Percentiles rank a stretch among this genome's conserved stretches.
Conservation (phyloP, 352 stramenopile species). For the Thraustochytrium striatum region DNA sequence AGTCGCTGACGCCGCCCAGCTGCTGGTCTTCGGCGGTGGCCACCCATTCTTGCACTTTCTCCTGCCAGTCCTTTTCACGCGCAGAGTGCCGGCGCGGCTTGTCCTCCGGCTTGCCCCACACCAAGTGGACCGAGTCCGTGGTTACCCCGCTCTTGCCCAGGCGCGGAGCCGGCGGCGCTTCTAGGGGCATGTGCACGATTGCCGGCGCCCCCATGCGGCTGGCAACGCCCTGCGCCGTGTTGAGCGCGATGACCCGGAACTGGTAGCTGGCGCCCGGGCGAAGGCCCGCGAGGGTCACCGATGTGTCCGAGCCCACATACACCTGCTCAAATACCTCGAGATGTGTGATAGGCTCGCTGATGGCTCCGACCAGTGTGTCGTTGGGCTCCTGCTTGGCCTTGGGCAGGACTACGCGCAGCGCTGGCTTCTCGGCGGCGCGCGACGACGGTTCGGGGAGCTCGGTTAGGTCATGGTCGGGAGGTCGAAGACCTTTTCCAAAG, state of each 20-base stretch:
- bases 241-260: slow-evolving; percentile 76
- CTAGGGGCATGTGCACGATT: slow-evolving; percentile 74
- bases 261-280: slow-evolving; percentile 74
- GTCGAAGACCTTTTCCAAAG: background rate
- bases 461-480: background rate
- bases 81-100: background rate
- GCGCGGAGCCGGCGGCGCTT: slow-evolving; percentile 63
- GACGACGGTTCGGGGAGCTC: background rate
- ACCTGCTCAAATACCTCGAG: slow-evolving; percentile 75
- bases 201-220: slow-evolving; percentile 68
- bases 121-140: slow-evolving; percentile 42
- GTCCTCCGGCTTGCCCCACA: slow-evolving; percentile 24
- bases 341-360: slow-evolving; percentile 69
- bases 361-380: slow-evolving; percentile 69
- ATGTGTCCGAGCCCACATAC: slow-evolving; percentile 65
- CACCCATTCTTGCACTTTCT: slow-evolving; percentile 2
- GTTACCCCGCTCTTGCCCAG: slow-evolving; percentile 48
- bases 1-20: slow-evolving; percentile 26
- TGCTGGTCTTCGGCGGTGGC: slow-evolving; percentile 19
- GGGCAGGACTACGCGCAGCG: background rate
- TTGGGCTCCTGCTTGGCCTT: slow-evolving; percentile 41
- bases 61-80: background rate
- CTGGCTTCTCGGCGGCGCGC: slow-evolving; percentile 7
- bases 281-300: slow-evolving; percentile 71
- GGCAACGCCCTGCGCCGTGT: slow-evolving; percentile 62